A percentile compares a stretch with the other conserved stretches of the same genome.
Evolutionary conservation across 1,284 basidiomycete species (phyloP).

Genomic region (Rhodofomes roseus): DNA sequence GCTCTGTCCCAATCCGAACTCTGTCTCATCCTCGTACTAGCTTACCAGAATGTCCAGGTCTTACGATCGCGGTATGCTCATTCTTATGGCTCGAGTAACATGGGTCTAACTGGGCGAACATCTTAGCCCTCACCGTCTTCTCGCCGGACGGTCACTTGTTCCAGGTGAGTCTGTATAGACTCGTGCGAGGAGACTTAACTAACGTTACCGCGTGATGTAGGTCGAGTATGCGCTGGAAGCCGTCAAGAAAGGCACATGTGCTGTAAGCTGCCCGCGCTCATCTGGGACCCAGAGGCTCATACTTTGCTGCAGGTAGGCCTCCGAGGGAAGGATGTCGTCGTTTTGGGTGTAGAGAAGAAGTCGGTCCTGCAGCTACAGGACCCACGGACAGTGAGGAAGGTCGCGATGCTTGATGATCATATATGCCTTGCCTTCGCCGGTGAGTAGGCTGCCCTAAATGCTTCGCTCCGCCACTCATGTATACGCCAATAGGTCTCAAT

Average conservation of each 20-base stretch:
- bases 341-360: constrained; percentile 99
- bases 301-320: constrained; percentile 77
- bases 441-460: constrained; percentile 34
- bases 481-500: constrained; percentile 70
- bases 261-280: constrained; percentile 50
- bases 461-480: constrained; percentile 8
- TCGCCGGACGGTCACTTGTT: constrained; percentile 94
- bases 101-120: background rate
- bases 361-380: constrained; percentile 97
- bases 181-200: constrained; percentile 11
- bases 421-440: constrained; percentile 97
- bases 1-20: background rate
- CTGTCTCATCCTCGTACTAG: background rate
- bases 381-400: constrained; percentile 95
- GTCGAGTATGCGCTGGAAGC: constrained; percentile 99
- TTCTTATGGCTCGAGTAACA: background rate
- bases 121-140: constrained; percentile 85
- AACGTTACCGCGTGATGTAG: constrained; percentile 45
- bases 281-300: background rate
- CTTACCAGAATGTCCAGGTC: constrained; percentile 60
- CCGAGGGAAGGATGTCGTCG: constrained; percentile 91
- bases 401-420: constrained; percentile 98
- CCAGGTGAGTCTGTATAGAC: constrained; percentile 53
- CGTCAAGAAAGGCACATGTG: constrained; percentile 96
- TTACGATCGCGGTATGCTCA: constrained; percentile 68